A percentile compares a stretch with the other conserved stretches of the same genome.
Conservation (phyloP, 2,329 filamentous ascomycete genomes). For the Aspergillus transmontanensis region DNA sequence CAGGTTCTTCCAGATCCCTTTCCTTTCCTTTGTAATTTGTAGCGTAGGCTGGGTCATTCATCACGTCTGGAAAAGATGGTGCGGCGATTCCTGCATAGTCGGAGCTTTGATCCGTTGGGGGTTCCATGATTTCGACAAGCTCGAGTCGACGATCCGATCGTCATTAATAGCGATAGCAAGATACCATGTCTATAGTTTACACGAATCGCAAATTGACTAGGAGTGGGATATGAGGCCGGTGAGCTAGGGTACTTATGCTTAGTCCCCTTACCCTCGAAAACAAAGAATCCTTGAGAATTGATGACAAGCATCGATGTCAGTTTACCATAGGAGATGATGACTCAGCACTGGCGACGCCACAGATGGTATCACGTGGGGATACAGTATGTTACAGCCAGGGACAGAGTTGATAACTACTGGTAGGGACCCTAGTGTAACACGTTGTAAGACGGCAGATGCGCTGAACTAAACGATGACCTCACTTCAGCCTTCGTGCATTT, state of each 20-base stretch:
- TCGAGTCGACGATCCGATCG: constrained; percentile 21
- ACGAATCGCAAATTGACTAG: not conserved
- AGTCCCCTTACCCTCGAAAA: not conserved
- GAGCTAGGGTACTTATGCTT: not conserved
- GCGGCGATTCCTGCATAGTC: constrained; percentile 18
- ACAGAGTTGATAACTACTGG: not conserved
- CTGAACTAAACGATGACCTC: constrained; percentile 1
- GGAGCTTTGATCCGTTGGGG: constrained; percentile 24
- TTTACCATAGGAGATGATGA: not conserved
- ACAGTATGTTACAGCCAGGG: not conserved
- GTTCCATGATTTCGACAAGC: constrained; percentile 29
- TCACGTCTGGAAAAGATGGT: constrained; percentile 50
- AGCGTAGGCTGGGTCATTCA: constrained; percentile 59
- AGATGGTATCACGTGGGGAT: not conserved
- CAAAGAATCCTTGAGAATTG: not conserved
- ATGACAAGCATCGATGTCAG: not conserved
- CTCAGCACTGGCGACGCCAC: not conserved
- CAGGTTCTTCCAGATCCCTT: constrained; percentile 57
- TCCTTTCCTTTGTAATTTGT: constrained; percentile 43
- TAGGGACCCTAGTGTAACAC: not conserved
- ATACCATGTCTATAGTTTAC: constrained; percentile 24
- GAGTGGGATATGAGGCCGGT: not conserved
- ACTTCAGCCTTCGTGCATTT: not conserved
- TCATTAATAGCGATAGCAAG: constrained; percentile 25
- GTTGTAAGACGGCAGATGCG: not conserved